These are phyloP conservation scores for Beauveria asiatica DNA, from an alignment of 2,329 filamentous ascomycete species.

Conservation along the genomic window DNA sequence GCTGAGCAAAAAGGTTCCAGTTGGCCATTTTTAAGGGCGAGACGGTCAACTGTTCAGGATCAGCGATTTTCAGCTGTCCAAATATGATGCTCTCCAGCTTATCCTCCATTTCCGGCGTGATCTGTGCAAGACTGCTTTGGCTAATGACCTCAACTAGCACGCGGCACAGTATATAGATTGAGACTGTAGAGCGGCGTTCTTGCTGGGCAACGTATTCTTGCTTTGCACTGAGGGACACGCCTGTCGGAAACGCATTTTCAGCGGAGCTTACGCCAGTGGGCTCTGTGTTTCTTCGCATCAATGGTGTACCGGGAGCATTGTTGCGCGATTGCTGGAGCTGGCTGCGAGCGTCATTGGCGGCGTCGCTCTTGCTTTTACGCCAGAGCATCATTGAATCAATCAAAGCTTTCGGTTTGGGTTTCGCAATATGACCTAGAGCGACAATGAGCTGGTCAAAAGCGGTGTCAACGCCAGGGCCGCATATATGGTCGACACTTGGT, in stretches of 20 bases:
- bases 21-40: conserved; percentile 86
- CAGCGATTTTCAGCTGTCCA: conserved; percentile 82
- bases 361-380: conserved; percentile 92
- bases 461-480: conserved; percentile 79
- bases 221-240: conserved; percentile 36
- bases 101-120: conserved; percentile 87
- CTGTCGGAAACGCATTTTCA: conserved; percentile 26
- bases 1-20: conserved; percentile 87
- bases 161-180: conserved; percentile 90
- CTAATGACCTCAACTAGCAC: conserved; percentile 91
- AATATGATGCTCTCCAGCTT: conserved; percentile 95
- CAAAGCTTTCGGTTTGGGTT: conserved; percentile 85
- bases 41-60: conserved; percentile 67
- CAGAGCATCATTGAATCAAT: conserved; percentile 98
- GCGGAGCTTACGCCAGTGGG: conserved; percentile 42
- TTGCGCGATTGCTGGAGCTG: conserved; percentile 47
- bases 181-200: conserved; percentile 85
- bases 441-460: conserved; percentile 91
- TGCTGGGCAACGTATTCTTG: conserved; percentile 70
- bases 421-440: conserved; percentile 88
- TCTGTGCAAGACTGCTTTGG: conserved; percentile 73
- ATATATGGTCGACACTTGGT: conserved; percentile 78
- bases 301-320: conserved; percentile 34
- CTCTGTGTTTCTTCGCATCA: conserved; percentile 68
- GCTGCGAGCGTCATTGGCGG: conserved; percentile 59